phyloP scores from a whole-genome alignment of 306 rosid genomes.

The Trichosanthes truncata region DNA sequence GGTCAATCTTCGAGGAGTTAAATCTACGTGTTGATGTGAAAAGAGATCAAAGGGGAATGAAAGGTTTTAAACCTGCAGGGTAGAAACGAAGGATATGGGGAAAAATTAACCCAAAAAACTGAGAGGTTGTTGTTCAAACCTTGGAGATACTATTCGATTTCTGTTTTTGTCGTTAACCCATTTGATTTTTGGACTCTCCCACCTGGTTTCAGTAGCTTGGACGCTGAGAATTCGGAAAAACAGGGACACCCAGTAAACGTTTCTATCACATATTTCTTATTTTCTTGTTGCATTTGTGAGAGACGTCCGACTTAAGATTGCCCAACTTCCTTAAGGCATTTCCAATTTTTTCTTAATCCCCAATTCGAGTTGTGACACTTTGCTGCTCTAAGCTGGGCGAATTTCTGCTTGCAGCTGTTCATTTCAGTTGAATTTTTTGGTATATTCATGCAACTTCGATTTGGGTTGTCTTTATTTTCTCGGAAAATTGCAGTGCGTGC shows the following conservation, averaged over 20 bases:
- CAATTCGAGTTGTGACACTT: neutral
- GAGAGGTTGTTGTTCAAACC: slow-evolving; percentile 17
- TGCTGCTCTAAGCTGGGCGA: neutral
- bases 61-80: neutral
- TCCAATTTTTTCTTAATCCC: neutral
- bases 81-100: neutral
- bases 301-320: neutral
- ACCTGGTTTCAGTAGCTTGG: slow-evolving; percentile 5
- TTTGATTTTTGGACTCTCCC: neutral
- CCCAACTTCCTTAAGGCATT: neutral
- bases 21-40: neutral
- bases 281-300: neutral
- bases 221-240: slow-evolving; percentile 8
- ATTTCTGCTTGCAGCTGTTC: neutral
- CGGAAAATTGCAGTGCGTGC: neutral
- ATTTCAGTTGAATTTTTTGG: neutral
- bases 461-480: neutral
- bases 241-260: neutral
- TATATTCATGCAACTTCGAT: neutral
- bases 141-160: slow-evolving; percentile 8
- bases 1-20: neutral
- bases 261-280: neutral
- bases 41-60: neutral
- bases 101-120: neutral
- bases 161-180: slow-evolving; percentile 17